Evolutionary conservation across 345 rosid genomes (phyloP).

Genomic region (Euphorbia lathyris): DNA sequence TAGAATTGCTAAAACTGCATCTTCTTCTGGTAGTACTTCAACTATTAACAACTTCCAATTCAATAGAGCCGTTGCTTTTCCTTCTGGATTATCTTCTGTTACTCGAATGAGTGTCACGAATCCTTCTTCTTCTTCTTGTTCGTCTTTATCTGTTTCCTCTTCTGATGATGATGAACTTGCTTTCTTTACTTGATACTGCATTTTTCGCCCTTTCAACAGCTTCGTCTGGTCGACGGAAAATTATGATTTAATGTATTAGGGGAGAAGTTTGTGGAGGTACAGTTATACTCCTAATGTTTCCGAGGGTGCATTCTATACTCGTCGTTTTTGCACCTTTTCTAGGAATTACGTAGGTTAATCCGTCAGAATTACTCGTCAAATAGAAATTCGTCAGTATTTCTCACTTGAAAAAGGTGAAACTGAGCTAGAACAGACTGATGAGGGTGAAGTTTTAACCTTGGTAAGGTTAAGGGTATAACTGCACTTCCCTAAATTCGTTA

Average conservation of each 20-base stretch:
- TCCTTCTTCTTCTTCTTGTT: conserved; percentile 35
- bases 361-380: too few species aligned
- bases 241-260: neutral
- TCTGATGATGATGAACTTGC: neutral
- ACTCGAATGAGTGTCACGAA: conserved; percentile 61
- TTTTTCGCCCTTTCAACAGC: conserved; percentile 60
- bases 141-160: conserved; percentile 10
- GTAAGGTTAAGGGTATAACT: too few species aligned
- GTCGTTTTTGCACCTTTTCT: too few species aligned
- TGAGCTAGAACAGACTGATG: too few species aligned
- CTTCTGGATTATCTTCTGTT: conserved; percentile 53
- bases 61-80: conserved; percentile 72
- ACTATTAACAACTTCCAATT: conserved; percentile 74
- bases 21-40: conserved; percentile 73
- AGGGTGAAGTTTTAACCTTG: too few species aligned
- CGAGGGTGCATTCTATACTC: too few species aligned
- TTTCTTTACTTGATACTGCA: conserved; percentile 47
- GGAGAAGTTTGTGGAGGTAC: too few species aligned
- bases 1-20: conserved; percentile 58
- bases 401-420: too few species aligned
- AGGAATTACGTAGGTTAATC: too few species aligned
- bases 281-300: too few species aligned
- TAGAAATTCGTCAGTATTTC: too few species aligned
- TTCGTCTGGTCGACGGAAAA: conserved; percentile 34
- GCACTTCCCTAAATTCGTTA: too few species aligned